phyloP scores from a whole-genome alignment of 805 yeast genomes.

The Babjeviella inositovora region DNA sequence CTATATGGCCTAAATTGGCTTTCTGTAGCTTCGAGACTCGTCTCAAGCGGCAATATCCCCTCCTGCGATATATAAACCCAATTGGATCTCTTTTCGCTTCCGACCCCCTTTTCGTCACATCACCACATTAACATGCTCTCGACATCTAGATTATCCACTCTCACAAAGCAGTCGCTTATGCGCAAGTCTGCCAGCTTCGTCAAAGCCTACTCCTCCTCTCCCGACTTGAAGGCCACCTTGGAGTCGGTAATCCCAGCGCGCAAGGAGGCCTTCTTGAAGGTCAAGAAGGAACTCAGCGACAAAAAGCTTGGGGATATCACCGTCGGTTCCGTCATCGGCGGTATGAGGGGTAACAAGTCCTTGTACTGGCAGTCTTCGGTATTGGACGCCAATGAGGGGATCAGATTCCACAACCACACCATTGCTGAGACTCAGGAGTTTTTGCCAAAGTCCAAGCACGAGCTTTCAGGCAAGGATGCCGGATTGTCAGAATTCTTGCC shows the following conservation, averaged over 20 bases:
- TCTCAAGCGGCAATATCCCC: too few species aligned
- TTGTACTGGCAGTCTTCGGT: slow-evolving; percentile 72
- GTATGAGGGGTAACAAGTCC: slow-evolving; percentile 68
- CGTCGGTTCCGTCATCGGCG: slow-evolving; percentile 36
- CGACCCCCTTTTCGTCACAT: too few species aligned
- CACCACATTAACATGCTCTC: too few species aligned
- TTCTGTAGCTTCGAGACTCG: too few species aligned
- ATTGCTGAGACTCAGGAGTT: slow-evolving; percentile 54
- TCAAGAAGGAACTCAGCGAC: slow-evolving; percentile 16
- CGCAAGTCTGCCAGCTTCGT: too few species aligned
- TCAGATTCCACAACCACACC: slow-evolving; percentile 64
- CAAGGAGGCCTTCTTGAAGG: slow-evolving; percentile 16
- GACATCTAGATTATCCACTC: too few species aligned
- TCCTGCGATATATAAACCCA: too few species aligned
- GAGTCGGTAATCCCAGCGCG: slow-evolving; percentile 27
- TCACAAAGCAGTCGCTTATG: too few species aligned
- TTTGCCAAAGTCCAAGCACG: slow-evolving; percentile 34
- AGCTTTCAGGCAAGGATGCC: slow-evolving; percentile 11
- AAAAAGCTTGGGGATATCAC: slow-evolving; percentile 26
- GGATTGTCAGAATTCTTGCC: slow-evolving; percentile 53
- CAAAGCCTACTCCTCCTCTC: too few species aligned
- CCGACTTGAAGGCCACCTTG: too few species aligned
- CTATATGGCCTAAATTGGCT: too few species aligned
- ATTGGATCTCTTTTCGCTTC: too few species aligned
- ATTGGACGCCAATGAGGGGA: slow-evolving; percentile 63